Evolutionary conservation across 169 alveolate species (phyloP), one percentile per base, ranked within the genome.

Genomic region (Besnoitia besnoiti): DNA sequence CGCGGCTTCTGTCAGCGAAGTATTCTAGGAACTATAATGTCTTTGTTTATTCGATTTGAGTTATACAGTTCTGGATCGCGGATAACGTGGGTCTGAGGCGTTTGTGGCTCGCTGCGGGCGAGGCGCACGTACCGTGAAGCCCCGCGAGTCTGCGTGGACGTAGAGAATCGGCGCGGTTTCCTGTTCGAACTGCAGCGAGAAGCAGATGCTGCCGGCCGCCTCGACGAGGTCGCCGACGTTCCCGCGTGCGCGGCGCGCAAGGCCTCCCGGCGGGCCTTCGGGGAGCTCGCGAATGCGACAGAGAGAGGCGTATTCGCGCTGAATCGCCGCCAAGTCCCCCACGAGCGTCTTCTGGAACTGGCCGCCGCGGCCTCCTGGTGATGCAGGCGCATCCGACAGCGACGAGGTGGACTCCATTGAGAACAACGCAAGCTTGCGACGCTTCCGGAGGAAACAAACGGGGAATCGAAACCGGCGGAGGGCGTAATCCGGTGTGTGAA

Each of bases 131-230:
- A 73, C 82, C 16, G 82, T 73, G 82, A 7, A 73, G 27, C 82
- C 82, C 46, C 82, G 14, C 24, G 82, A 35, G 46, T 73, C 82
- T 19, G n/a, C 82, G 14, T 35, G 82, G 46, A 73, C 82, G 82
- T 73, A 73, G 46, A 51, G 67, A 16, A 35, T 73, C 39, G 46
- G 16, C 44, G 3, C 47, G 46, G 40, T n/a, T 73, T 73, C 82
- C 46, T 37, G 47, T 39, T 12, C 24, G 82, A 73, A 73, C 39
- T 8, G 47, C 12, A 73, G 82, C 27, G 82, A 73, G 44, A 73
- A 73, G 46, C 39, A 19, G 39, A 73, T 8, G 46, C 82, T 73
- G 39, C 82, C 82, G 82, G 21, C 82, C 16, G n/a, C 46, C 46
- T 73, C 82, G 24, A 37, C 82, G 39, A 73, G 46, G 12, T 39